A percentile compares a stretch with the other conserved stretches of the same genome.
Conservation (phyloP, 169 alveolate species). For the Plasmodium sp. region DNA sequence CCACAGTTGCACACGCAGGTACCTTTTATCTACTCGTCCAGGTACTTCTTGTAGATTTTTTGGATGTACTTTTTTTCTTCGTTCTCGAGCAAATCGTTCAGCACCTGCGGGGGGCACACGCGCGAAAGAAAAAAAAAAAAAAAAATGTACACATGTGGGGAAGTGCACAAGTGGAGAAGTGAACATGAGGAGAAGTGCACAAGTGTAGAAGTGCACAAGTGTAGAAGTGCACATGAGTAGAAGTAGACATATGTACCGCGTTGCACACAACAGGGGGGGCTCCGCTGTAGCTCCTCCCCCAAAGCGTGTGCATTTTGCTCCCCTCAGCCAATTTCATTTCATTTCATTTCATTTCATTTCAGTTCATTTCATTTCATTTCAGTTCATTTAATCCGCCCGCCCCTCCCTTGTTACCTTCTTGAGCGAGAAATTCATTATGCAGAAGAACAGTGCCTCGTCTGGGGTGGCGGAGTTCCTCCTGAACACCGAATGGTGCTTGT, state of each 20-base stretch:
- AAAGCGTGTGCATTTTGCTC: background rate
- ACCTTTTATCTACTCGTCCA: conserved; percentile 30
- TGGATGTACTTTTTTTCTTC: conserved; percentile 53
- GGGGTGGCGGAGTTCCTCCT: conserved; percentile 2
- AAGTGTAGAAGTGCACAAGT: too few relatives aligned
- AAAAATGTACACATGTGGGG: background rate
- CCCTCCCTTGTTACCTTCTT: conserved; percentile 18
- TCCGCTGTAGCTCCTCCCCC: background rate
- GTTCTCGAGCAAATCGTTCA: conserved; percentile 43
- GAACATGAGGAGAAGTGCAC: background rate
- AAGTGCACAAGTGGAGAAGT: background rate
- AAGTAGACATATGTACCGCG: background rate
- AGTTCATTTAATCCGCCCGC: background rate
- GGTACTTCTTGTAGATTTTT: conserved; percentile 53
- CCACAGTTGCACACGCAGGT: background rate
- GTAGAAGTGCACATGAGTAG: background rate
- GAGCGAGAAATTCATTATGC: conserved; percentile 32
- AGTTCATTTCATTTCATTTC: background rate
- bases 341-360: background rate
- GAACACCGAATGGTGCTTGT: background rate
- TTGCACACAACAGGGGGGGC: background rate
- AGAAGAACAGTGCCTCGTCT: conserved; percentile 21
- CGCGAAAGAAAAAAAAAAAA: background rate
- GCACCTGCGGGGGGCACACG: conserved; percentile 17
- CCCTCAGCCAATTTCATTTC: background rate